Evolutionary conservation across 2,329 filamentous ascomycete species (phyloP), one percentile per base, ranked within the genome.

Genomic region (Aspergillus fructus): DNA sequence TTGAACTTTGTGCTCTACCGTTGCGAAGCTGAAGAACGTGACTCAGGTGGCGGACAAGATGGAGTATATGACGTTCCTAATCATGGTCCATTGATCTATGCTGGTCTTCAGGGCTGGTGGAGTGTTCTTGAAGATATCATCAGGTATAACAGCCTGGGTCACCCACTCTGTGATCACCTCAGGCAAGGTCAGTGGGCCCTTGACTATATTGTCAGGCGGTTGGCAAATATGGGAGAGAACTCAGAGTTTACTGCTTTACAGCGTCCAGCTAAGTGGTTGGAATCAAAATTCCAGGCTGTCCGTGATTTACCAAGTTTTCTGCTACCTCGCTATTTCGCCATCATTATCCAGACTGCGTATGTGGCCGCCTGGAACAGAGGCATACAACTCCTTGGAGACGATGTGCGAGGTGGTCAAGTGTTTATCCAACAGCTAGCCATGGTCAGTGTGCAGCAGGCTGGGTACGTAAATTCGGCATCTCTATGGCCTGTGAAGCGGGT

Each of bases 101-200:
- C 93, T 59, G 94, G 94, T 59, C 82, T 99, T n/a, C 94, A 99
- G 73, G 96, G 96, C 39, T 99, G 94, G 93, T 96, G 93, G 92
- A 97, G 92, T 71, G 80, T 96, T 1, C 78, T 99, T 42, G 88
- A 91, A 66, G 82, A 89, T 56, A 89, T 99, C 60, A 90, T 97
- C 65, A 84, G 83, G 50, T 87, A 94, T 62, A 99, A 99, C 72
- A 87, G 97, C 70, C 84, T 99, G 8, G 94, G 90, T 0, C 94
- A 99, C 71, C 90, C 94, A 0, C 82, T 99, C 11, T 97, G 93
- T 74, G 89, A 97, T 68, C 93, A 99, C 69, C 83, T 99, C 5
- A 88, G 94, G 50, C 85, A 96, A 63, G 94, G 94, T 0, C 86
- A 93, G 64, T 99, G 94, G 94, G 89, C 91, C 3, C 77, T 97